phyloP scores from a whole-genome alignment of 495 filamentous ascomycete genomes.

The Neurospora sp. region DNA sequence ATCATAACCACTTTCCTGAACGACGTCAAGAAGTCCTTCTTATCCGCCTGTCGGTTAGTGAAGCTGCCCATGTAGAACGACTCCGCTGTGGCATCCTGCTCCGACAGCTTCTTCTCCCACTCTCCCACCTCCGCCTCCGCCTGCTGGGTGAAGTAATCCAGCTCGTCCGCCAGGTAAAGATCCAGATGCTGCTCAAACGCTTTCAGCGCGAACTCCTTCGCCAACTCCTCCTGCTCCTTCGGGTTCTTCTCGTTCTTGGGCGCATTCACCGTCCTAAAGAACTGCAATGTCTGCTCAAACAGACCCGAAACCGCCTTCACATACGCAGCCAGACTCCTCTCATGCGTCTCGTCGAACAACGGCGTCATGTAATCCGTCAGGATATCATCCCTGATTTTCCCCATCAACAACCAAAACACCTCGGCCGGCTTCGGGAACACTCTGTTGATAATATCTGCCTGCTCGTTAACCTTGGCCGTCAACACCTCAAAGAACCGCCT shows the following conservation, averaged over 20 bases:
- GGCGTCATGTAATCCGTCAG: constrained; percentile 78
- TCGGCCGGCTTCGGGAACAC: constrained; percentile 72
- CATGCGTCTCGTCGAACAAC: constrained; percentile 83
- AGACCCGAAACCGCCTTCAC: constrained; percentile 77
- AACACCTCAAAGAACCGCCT: constrained; percentile 70
- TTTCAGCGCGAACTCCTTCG: constrained; percentile 52
- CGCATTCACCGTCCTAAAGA: constrained; percentile 56
- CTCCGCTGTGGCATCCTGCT: constrained; percentile 83
- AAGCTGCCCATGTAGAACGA: constrained; percentile 92
- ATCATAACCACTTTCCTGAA: constrained; percentile 99
- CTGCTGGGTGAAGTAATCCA: constrained; percentile 68
- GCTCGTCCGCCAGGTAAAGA: constrained; percentile 84
- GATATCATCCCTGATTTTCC: constrained; percentile 75
- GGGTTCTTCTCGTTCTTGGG: constrained; percentile 23
- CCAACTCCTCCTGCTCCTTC: constrained; percentile 25
- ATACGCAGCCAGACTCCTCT: constrained; percentile 63
- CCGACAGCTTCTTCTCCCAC: constrained; percentile 87
- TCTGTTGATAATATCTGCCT: constrained; percentile 69
- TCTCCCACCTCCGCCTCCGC: constrained; percentile 67
- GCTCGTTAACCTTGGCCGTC: constrained; percentile 66
- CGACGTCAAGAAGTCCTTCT: constrained; percentile 87
- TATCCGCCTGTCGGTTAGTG: constrained; percentile 79
- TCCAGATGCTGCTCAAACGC: constrained; percentile 90
- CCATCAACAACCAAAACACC: constrained; percentile 66
- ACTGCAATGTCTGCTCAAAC: constrained; percentile 72